Evolutionary conservation across 129 eudicot genomes (phyloP).

Genomic region (Dittrichia graveolens): DNA sequence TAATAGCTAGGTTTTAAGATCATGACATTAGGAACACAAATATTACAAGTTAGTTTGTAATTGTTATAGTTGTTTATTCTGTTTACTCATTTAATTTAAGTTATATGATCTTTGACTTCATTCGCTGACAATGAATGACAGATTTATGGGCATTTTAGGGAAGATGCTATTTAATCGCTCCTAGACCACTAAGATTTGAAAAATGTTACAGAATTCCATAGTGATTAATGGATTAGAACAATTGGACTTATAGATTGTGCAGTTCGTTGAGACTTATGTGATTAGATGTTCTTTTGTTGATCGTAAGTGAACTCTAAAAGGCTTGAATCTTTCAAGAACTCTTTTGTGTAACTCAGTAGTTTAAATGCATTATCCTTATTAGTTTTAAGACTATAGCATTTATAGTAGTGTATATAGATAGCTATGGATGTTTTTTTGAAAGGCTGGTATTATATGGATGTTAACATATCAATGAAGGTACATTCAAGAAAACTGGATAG

Average conservation of each 20-base stretch:
- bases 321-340: constrained; percentile 3
- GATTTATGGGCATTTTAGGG: background rate
- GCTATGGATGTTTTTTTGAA: too few relatives aligned
- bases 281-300: background rate
- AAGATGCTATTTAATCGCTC: background rate
- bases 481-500: background rate
- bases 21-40: background rate
- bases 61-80: background rate
- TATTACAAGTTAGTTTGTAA: constrained; percentile 8
- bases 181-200: background rate
- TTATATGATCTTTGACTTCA: constrained; percentile 1
- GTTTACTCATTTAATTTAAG: background rate
- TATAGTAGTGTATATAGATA: background rate
- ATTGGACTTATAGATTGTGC: background rate
- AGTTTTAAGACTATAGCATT: background rate
- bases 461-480: background rate
- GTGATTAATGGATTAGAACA: background rate
- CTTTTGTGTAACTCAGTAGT: background rate
- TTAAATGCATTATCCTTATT: background rate
- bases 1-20: background rate
- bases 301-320: background rate
- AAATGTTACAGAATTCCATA: background rate
- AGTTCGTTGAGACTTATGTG: constrained; percentile 3
- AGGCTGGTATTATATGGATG: background rate
- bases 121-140: background rate